Conservation (phyloP, 768 basidiomycete genomes). For the Exidia glandulosa region DNA sequence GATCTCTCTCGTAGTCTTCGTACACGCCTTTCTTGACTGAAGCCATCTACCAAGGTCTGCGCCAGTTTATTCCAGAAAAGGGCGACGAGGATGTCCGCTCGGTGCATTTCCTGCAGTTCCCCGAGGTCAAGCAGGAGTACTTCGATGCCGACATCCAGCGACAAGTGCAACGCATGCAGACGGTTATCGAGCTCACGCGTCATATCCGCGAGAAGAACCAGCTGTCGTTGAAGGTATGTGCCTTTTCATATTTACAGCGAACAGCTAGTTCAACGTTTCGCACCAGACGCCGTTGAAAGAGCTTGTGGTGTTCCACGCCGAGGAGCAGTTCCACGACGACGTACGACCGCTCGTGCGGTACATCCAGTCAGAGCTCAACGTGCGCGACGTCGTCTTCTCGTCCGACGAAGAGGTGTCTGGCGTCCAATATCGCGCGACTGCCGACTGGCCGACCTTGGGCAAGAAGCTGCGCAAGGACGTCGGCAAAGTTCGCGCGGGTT, state of each 20-base stretch:
- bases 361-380: conserved; percentile 89
- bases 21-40: conserved; percentile 98
- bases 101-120: conserved; percentile 91
- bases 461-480: conserved; percentile 90
- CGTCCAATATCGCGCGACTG: conserved; percentile 80
- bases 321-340: conserved; percentile 73
- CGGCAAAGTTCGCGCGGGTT: conserved; percentile 74
- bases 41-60: conserved; percentile 86
- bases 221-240: conserved; percentile 76
- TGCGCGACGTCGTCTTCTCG: conserved; percentile 81
- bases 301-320: conserved; percentile 86
- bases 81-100: conserved; percentile 72
- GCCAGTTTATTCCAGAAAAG: conserved; percentile 67
- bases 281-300: conserved; percentile 85
- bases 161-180: conserved; percentile 89
- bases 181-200: conserved; percentile 85
- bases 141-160: conserved; percentile 90
- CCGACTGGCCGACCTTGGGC: conserved; percentile 93
- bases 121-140: conserved; percentile 86
- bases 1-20: conserved; percentile 57
- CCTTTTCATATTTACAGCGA: background rate
- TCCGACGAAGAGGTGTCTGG: conserved; percentile 79
- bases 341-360: conserved; percentile 76
- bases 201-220: conserved; percentile 80
- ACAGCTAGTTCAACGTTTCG: background rate